A percentile compares a stretch with the other conserved stretches of the same genome.
phyloP scores from a whole-genome alignment of 768 basidiomycete genomes.

The Lactifluus pinguis region DNA sequence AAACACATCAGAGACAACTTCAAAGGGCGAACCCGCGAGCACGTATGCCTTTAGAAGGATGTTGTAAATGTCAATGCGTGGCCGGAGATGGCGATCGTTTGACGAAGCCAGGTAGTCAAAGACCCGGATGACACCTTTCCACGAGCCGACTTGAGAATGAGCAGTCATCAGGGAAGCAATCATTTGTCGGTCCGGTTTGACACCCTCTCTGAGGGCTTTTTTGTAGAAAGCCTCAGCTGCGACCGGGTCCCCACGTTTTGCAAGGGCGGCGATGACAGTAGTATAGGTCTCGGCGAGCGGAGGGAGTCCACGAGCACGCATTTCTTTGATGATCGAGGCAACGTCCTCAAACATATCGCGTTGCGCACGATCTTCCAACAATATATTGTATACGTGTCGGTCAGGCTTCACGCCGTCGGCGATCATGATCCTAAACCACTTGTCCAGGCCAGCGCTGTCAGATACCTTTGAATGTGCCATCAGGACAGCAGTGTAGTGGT shows the following conservation, averaged over 20 bases:
- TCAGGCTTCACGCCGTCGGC: conserved; percentile 45
- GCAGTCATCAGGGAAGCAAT: conserved; percentile 70
- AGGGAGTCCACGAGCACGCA: conserved; percentile 42
- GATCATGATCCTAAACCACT: conserved; percentile 47
- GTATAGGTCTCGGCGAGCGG: conserved; percentile 54
- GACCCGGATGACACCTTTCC: conserved; percentile 61
- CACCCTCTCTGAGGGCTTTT: conserved; percentile 50
- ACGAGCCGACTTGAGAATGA: conserved; percentile 71
- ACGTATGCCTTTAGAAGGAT: conserved; percentile 79
- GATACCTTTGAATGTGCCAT: conserved; percentile 42
- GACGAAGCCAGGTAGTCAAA: conserved; percentile 51
- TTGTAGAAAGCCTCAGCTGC: conserved; percentile 61
- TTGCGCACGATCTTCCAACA: conserved; percentile 49
- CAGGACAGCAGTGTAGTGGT: conserved; percentile 50
- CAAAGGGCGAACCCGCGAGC: conserved; percentile 68
- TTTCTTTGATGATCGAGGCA: conserved; percentile 43
- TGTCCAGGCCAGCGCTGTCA: conserved; percentile 39
- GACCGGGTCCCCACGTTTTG: conserved; percentile 48
- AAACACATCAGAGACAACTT: conserved; percentile 53
- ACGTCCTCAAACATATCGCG: conserved; percentile 48
- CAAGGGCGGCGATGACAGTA: conserved; percentile 56
- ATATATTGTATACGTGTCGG: conserved; percentile 45
- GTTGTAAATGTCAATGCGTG: conserved; percentile 61
- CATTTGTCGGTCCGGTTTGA: conserved; percentile 58
- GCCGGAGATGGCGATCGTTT: conserved; percentile 28